phyloP scores from a whole-genome alignment of 2,329 filamentous ascomycete species.

The Endocalyx cinctus region DNA sequence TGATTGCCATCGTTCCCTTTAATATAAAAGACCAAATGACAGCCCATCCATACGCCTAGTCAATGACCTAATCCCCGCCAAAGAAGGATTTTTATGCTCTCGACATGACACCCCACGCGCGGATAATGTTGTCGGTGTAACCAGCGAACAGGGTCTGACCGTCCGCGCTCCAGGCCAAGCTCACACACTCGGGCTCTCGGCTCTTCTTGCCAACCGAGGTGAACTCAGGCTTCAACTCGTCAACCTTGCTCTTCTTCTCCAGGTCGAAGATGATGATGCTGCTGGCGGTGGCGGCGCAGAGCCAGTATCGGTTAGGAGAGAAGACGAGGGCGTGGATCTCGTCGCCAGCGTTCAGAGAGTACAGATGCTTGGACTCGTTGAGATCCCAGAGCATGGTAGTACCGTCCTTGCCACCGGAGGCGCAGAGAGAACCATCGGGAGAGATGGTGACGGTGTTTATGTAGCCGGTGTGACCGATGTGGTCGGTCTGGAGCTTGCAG shows the following conservation, averaged over 20 bases:
- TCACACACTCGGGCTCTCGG: slow-evolving; percentile 97
- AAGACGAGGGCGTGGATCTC: slow-evolving; percentile 99
- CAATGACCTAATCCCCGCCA: slow-evolving; percentile 24
- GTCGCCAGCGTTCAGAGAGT: slow-evolving; percentile 98
- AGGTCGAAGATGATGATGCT: slow-evolving; percentile 99
- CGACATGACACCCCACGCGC: slow-evolving; percentile 96
- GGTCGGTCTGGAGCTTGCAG: slow-evolving; percentile 99
- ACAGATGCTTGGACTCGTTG: slow-evolving; percentile 99
- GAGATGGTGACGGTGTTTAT: slow-evolving; percentile 99
- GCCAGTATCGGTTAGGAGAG: slow-evolving; percentile 99
- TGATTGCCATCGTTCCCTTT: slow-evolving; percentile 28
- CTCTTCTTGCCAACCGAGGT: slow-evolving; percentile 96
- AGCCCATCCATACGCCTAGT: slow-evolving; percentile 30
- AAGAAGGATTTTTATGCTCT: slow-evolving; percentile 57
- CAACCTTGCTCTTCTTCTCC: slow-evolving; percentile 99
- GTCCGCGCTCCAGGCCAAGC: slow-evolving; percentile 94
- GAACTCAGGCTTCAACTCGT: slow-evolving; percentile 99
- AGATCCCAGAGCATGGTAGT: slow-evolving; percentile 99
- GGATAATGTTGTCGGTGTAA: slow-evolving; percentile 99
- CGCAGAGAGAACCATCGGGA: slow-evolving; percentile 97
- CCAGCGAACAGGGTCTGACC: slow-evolving; percentile 99
- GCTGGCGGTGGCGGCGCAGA: slow-evolving; percentile 94
- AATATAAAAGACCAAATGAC: slow-evolving; percentile 29
- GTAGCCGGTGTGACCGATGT: slow-evolving; percentile 99
- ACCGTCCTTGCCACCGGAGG: slow-evolving; percentile 98